Evolutionary conservation across 2,329 filamentous ascomycete species (phyloP), one percentile per base, ranked within the genome.

Genomic region (Trichophyton rubrum): DNA sequence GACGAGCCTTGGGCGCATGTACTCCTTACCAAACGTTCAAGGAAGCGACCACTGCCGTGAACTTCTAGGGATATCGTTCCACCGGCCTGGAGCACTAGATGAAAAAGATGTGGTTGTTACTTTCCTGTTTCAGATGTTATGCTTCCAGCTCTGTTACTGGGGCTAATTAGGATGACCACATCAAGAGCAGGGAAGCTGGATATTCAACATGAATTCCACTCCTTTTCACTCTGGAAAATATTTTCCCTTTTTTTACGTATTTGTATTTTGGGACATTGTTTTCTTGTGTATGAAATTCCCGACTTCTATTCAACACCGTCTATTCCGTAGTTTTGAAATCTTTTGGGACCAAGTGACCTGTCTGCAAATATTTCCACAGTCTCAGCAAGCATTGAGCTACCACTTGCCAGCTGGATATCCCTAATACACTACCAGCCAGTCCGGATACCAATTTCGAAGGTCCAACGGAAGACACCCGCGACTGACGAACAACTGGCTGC

Each of bases 11-110:
- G 43, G 92, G 91, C 61, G 88, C 90, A 5, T 80, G 95, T 67
- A 96, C 91, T 3, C 86, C 88, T 1, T 97, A 88, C 72, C 87
- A 93, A 53, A 88, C 85, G 1, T 95, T 92, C 73, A 81, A 84
- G 70, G 86, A 83, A 73, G 89, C 88, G 22, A 79, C 77, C 53
- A 61, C 49, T 56, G 60, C 60, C 56, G 30, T 61, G 8, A 35
- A 35, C 4, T 58, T 45, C 20, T 41, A 24, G 15, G 7, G 20
- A 27, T 24, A 49, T 47, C 43, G 8, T 47, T 8, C 17, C 43
- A 20, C 6, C 1, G 7, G 7, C 24, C 9, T 30, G 45, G 20
- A 20, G 20, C 43, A 8, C 6, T 22, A 20, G 11, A 47, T 20
- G 43, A 9, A 20, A 47, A 30, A 47, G 1, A n/a, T 22, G 20